Evolutionary conservation across 352 stramenopile genomes (phyloP), one percentile per base, ranked within the genome.

Genomic region (Globisporangium spiculum): DNA sequence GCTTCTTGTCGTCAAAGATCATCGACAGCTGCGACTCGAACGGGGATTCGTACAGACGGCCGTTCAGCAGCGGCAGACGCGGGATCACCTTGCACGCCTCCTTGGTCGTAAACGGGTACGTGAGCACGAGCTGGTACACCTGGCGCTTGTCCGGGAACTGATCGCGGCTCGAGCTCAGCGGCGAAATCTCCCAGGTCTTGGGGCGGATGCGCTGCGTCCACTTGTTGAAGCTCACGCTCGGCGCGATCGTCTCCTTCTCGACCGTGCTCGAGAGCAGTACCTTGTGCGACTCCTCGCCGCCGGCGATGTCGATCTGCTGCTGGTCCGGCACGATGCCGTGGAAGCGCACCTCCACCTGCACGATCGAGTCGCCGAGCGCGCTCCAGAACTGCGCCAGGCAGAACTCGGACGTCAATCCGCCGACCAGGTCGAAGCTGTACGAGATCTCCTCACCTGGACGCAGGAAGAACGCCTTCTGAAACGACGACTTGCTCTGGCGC

Each of bases 1-100:
- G 94, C 75, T 98, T 98, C 73, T 98, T 97, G 20, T 88, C 87
- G 75, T 98, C 92, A 70, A 98, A 98, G 41, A 97, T 79, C 79
- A 98, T 89, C 71, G 92, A 96, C 65, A 98, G 63, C 64, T 98
- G 93, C n/a, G 81, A 79, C 67, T 98, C 93, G 50, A 97, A 97
- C 12, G 88, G 88, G 6, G 90, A 97, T 68, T 99, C 96, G 72
- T 99, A 99, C 22, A 99, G 78, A 16, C 84, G 86, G 1, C 80
- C 90, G 69, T 94, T 90, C 12, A 98, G 70, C 8, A 92, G 65
- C 16, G 89, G 85, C 57, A 96, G 77, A 5, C 76, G 74, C 8
- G 90, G 90, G 8, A 84, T 93, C 7, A 98, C 88, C 44, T 90
- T 92, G n/a, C 82, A 82, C 0, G 74, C 69, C 36, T 97, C 91